Percentiles rank a stretch among this genome's conserved stretches.
These are phyloP conservation scores for Alnus glutinosa DNA, from an alignment of 306 rosid genomes.

Conservation along the genomic window DNA sequence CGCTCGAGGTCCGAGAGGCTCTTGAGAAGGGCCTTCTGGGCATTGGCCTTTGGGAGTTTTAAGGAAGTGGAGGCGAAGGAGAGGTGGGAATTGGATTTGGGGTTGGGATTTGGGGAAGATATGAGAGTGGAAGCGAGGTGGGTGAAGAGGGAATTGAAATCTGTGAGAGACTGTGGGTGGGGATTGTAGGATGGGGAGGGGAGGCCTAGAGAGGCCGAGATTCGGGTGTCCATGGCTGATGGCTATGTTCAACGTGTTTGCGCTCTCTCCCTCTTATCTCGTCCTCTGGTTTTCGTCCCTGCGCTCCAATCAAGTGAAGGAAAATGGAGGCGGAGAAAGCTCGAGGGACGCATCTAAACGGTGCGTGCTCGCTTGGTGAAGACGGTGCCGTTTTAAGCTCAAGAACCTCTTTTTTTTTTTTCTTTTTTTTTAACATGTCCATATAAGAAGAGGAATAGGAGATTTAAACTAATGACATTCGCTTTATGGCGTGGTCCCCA, in stretches of 20 bases:
- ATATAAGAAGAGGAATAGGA: no score
- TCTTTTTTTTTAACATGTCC: no score
- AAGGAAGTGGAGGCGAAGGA: constrained; percentile 47
- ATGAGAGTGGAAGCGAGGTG: constrained; percentile 31
- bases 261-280: neutral
- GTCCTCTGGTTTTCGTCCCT: neutral
- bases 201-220: constrained; percentile 75
- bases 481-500: no score
- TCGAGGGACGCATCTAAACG: neutral
- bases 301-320: no score
- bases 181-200: constrained; percentile 39
- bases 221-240: constrained; percentile 64
- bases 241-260: neutral
- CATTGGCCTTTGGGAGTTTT: constrained; percentile 27
- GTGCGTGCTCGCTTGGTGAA: neutral
- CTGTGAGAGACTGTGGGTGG: constrained; percentile 28
- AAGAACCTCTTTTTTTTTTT: no score
- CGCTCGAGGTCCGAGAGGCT: constrained; percentile 75
- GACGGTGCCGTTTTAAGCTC: no score
- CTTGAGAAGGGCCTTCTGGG: constrained; percentile 45
- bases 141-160: constrained; percentile 43
- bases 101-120: constrained; percentile 2
- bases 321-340: neutral
- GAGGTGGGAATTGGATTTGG: constrained; percentile 17
- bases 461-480: no score